Evolutionary conservation across 2,329 filamentous ascomycete genomes (phyloP).

Genomic region (Fusarium metavorans): DNA sequence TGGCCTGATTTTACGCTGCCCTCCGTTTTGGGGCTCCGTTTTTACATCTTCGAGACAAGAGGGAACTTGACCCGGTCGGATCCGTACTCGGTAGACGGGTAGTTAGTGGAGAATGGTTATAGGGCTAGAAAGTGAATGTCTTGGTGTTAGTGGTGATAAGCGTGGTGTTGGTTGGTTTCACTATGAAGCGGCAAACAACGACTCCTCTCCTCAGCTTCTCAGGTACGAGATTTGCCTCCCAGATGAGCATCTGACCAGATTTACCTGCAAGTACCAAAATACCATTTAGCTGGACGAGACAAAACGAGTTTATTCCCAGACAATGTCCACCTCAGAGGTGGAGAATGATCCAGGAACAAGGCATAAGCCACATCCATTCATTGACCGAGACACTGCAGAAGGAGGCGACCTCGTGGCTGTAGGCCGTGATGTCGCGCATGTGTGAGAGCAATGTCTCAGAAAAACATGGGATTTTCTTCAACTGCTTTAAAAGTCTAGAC

Average conservation of each 20-base stretch:
- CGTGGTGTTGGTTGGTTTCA: neutral
- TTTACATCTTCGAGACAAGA: slow-evolving; percentile 14
- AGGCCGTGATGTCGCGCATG: neutral
- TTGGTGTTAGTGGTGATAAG: neutral
- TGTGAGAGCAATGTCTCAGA: neutral
- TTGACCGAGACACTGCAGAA: neutral
- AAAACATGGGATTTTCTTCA: neutral
- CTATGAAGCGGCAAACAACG: neutral
- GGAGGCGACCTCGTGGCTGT: neutral
- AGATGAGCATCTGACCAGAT: neutral
- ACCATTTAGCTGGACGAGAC: neutral
- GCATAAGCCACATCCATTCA: neutral
- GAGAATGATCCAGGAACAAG: slow-evolving; percentile 15
- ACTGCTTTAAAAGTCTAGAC: neutral
- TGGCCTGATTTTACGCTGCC: slow-evolving; percentile 29
- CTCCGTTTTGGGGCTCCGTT: neutral
- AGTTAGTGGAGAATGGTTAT: neutral
- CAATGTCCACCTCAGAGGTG: neutral
- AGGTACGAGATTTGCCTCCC: neutral
- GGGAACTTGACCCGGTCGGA: slow-evolving; percentile 12
- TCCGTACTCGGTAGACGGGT: slow-evolving; percentile 7
- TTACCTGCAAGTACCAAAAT: neutral
- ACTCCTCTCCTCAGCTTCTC: slow-evolving; percentile 4
- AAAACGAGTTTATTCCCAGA: slow-evolving; percentile 3
- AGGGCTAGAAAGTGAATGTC: neutral